Evolutionary conservation across 768 basidiomycete genomes (phyloP), one percentile per base, ranked within the genome.

Genomic region (Trichaptum fuscoviolaceum): DNA sequence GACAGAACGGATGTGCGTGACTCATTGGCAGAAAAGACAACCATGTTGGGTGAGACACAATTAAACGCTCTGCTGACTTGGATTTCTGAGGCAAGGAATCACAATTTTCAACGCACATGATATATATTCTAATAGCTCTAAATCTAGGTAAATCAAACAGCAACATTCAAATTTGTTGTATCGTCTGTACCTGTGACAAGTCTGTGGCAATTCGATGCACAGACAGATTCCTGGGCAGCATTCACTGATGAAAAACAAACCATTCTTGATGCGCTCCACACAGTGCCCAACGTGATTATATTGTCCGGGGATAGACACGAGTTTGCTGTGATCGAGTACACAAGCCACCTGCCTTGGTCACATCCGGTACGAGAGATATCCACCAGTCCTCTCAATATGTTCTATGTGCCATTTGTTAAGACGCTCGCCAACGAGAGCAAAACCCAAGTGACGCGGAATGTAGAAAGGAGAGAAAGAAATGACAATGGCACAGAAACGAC

Each of bases 281-380:
- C 84, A 25, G 85, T 92, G 12, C 88, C 89, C 0, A 92, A 92
- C 70, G 84, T 91, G 60, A 76, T 89, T 71, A 73, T 92, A 63
- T 76, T 92, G 59, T 87, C 86, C 1, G 91, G 90, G 8, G 91
- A 92, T 73, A 81, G 91, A 24, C 91, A 93, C 73, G 91, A 92
- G 76, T 92, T 92, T 70, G 90, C 90, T 1, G 85, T 84, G 5
- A 82, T 91, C 69, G 85, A 88, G 75, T 89, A 86, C 73, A 80
- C 78, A 64, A 71, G 80, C 66, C 68, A 74, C 58, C 72, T 77
- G 67, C 65, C 73, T 64, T 63, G 73, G 58, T 69, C 75, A 6
- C 78, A 86, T 68, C 69, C 77, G 8, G 80, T 90, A 27, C 75
- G 79, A 58, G 91, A 92, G 72, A 81, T 91, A 67, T 89, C 88